Evolutionary conservation across 441 rosid species (phyloP).

Genomic region (Rhodomyrtus psidioides): DNA sequence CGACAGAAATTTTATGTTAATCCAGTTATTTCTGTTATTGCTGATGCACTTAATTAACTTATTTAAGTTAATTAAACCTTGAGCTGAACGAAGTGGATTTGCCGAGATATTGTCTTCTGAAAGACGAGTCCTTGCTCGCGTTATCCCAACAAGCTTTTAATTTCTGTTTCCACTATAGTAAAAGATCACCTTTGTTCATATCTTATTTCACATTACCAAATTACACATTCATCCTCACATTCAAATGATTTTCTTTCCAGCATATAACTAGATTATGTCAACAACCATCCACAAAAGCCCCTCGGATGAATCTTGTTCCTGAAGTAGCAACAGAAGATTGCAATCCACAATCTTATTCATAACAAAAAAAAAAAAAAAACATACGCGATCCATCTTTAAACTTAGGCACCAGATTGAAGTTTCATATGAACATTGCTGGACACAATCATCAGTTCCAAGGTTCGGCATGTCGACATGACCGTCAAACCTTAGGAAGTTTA

Average conservation of each 20-base stretch:
- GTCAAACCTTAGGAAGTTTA: too few species aligned
- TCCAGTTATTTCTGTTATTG: too few species aligned
- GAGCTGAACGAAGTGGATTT: not conserved
- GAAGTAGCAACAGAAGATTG: not conserved
- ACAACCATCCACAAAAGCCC: conserved; percentile 56
- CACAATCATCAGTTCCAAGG: too few species aligned
- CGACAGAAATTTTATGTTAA: too few species aligned
- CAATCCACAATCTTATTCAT: too few species aligned
- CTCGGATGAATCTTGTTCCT: conserved; percentile 18
- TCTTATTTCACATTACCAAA: not conserved
- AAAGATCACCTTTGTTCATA: not conserved
- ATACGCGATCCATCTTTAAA: not conserved
- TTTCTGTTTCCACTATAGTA: too few species aligned
- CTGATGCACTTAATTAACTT: not conserved
- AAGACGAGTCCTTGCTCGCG: not conserved
- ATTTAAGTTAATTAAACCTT: too few species aligned
- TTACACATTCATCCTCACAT: not conserved
- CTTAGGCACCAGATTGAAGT: too few species aligned
- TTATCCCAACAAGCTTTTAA: not conserved
- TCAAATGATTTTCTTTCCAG: not conserved
- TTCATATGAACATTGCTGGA: too few species aligned
- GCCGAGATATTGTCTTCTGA: not conserved
- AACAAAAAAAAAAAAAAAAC: not conserved
- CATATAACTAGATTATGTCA: not conserved
- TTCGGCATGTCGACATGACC: too few species aligned